Conservation (phyloP, 2,329 filamentous ascomycete genomes). For the Aspergillus proliferans region DNA sequence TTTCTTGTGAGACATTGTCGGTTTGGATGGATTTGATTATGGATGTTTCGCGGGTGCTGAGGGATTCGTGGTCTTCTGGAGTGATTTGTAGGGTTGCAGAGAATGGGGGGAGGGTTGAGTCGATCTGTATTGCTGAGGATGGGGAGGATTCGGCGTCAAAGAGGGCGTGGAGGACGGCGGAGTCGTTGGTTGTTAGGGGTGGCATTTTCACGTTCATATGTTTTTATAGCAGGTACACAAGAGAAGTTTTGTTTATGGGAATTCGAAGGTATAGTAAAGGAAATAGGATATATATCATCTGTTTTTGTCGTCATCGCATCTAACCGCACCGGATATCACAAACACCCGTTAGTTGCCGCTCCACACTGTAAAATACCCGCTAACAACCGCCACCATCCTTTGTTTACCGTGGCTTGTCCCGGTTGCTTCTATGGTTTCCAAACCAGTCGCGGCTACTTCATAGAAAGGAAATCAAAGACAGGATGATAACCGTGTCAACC, state of each 20-base stretch:
- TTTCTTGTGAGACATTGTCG: conserved; percentile 12
- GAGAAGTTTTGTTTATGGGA: conserved; percentile 12
- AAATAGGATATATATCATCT: neutral
- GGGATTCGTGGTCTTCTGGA: conserved; percentile 25
- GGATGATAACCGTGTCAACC: too few relatives aligned
- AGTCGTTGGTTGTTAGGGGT: conserved; percentile 37
- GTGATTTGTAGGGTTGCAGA: conserved; percentile 33
- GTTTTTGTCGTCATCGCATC: neutral
- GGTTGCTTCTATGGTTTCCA: neutral
- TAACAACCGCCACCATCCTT: conserved; percentile 11
- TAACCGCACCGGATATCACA: neutral
- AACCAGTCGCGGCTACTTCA: too few relatives aligned
- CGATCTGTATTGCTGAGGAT: conserved; percentile 33
- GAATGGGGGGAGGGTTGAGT: conserved; percentile 34
- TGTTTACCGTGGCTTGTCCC: neutral
- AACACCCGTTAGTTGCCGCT: neutral
- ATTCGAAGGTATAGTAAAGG: neutral
- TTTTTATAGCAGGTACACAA: conserved; percentile 17
- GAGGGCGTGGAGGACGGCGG: conserved; percentile 41
- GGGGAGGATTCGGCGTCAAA: conserved; percentile 42
- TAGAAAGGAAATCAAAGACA: too few relatives aligned
- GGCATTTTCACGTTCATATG: conserved; percentile 10
- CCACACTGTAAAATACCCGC: conserved; percentile 5
- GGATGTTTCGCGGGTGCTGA: conserved; percentile 35
- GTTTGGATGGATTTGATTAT: conserved; percentile 36